Evolutionary conservation across 2,329 filamentous ascomycete species (phyloP).

Genomic region (Dendryphion nanum): DNA sequence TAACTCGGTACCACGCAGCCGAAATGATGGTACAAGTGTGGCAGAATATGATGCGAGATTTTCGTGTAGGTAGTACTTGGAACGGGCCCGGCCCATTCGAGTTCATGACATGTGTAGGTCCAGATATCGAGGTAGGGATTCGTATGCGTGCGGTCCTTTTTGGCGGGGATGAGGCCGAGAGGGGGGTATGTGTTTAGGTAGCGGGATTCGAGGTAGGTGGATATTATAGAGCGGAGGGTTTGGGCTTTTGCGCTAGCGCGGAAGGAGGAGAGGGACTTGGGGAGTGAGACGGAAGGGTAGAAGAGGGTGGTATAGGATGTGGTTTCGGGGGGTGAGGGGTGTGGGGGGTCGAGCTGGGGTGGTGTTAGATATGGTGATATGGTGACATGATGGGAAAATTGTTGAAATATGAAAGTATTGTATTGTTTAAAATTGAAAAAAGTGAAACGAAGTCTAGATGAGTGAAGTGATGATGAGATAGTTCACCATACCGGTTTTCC

Average conservation of each 20-base stretch:
- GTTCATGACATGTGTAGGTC: conserved; percentile 61
- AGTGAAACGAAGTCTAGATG: no score
- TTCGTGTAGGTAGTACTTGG: conserved; percentile 52
- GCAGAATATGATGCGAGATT: conserved; percentile 66
- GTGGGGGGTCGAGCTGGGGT: conserved; percentile 15
- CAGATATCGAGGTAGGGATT: conserved; percentile 72
- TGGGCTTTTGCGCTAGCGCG: conserved; percentile 64
- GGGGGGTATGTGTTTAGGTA: conserved; percentile 41
- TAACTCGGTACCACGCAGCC: conserved; percentile 70
- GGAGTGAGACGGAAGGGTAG: conserved; percentile 57
- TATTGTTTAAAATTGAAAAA: no score
- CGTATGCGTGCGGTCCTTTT: conserved; percentile 46
- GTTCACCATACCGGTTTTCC: conserved; percentile 30
- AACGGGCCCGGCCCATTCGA: conserved; percentile 66
- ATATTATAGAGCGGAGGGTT: conserved; percentile 59
- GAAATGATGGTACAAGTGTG: conserved; percentile 76
- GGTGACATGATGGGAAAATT: not conserved
- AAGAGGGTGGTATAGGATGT: conserved; percentile 68
- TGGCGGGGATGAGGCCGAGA: conserved; percentile 26
- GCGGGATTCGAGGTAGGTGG: conserved; percentile 56
- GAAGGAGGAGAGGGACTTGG: conserved; percentile 63
- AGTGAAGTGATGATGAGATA: not conserved
- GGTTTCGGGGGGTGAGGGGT: conserved; percentile 51
- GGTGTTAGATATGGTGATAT: not conserved
- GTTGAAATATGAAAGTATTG: not conserved